Evolutionary conservation across 1,284 basidiomycete species (phyloP), one percentile per base, ranked within the genome.

Genomic region (Cryptococcus sp.): DNA sequence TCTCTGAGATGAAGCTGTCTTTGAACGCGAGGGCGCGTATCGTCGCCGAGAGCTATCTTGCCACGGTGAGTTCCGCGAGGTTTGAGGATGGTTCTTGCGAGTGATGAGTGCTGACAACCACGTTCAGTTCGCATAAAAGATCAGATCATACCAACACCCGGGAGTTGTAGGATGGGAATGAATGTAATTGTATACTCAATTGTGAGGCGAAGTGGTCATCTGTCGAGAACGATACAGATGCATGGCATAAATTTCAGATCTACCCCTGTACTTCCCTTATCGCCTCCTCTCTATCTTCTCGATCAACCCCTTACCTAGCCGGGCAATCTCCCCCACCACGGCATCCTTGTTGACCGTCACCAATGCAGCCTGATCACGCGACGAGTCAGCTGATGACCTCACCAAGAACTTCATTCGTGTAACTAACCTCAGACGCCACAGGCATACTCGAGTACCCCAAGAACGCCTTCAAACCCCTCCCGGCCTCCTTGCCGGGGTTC

Each of bases 1-100:
- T 82, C 55, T 79, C 78, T n/a, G 82, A 84, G 66, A 83, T 83
- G 78, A 84, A 84, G 68, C 72, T 84, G 39, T 79, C 88, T 67
- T 81, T 98, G 59, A 99, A 98, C 70, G 93, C 94, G 33, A 84
- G 96, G 57, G 94, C 96, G 1, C 89, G 96, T 78, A 98, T 90
- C 57, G 95, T 98, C 28, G 96, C 96, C 36, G 96, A 98, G 71
- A 75, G 73, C 49, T 78, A 78, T 61, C 61, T 78, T 51, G 65
- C 72, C 24, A 76, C 74, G n/a, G 74, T 76, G 65, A 69, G 74
- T 73, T 40, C 18, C 20, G 23, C 36, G 28, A 33, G 28, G 28
- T 9, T 33, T 4, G 9, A 33, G 9, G 28, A 37, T 50, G 6
- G 20, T 48, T 5, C 36, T 13, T 28, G 39, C 21, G 7, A 9